Evolutionary conservation across 768 basidiomycete species (phyloP).

Genomic region (Tricholoma sp.): DNA sequence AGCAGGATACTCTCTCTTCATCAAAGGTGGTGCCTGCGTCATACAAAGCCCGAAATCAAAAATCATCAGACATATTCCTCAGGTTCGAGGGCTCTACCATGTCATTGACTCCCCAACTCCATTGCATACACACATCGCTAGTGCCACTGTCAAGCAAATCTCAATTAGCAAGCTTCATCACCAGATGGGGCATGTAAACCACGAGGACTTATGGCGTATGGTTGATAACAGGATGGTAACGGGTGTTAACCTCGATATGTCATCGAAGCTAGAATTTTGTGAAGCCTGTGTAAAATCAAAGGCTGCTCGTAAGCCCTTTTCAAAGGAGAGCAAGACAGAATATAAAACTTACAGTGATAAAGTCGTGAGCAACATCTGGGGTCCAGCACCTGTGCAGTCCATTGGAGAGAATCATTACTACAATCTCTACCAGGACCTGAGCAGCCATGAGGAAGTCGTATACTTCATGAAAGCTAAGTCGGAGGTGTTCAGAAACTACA

Average conservation of each 20-base stretch:
- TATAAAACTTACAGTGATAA: neutral
- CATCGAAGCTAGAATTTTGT: constrained; percentile 19
- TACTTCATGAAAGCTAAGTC: neutral
- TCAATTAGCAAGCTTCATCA: constrained; percentile 26
- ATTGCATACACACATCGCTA: constrained; percentile 7
- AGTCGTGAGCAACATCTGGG: neutral
- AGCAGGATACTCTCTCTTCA: constrained; percentile 6
- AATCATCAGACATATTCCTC: constrained; percentile 18
- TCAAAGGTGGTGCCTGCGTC: neutral
- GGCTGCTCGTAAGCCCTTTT: too few species aligned
- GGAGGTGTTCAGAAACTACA: neutral
- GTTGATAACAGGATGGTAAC: constrained; percentile 21
- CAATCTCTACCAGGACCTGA: neutral
- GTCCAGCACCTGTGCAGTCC: neutral
- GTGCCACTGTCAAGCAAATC: constrained; percentile 7
- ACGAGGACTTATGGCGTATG: constrained; percentile 19
- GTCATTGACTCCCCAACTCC: constrained; percentile 5
- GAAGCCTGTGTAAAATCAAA: constrained; percentile 21
- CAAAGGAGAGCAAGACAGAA: neutral
- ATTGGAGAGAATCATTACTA: neutral
- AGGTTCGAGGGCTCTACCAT: constrained; percentile 21
- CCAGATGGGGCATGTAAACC: constrained; percentile 29
- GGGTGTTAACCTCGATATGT: constrained; percentile 23
- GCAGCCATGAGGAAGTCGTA: neutral
- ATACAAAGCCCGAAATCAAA: neutral